Percentiles rank a stretch among this genome's conserved stretches.
Evolutionary conservation across 2,329 filamentous ascomycete genomes (phyloP).

Genomic region (Apiospora hydei): DNA sequence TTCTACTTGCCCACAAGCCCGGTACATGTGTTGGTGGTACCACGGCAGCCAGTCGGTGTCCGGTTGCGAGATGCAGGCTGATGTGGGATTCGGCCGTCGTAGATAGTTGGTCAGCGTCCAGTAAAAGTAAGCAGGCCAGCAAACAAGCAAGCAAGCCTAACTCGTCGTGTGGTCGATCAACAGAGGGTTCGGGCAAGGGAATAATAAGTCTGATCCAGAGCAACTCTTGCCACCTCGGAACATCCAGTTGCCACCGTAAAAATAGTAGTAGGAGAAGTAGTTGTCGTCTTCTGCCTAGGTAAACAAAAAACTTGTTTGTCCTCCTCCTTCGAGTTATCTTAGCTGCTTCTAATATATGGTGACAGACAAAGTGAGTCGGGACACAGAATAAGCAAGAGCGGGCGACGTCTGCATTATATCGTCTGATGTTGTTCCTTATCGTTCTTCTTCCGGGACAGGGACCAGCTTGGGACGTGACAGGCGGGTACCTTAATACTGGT

Average conservation of each 20-base stretch:
- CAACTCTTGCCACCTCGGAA: constrained; percentile 33
- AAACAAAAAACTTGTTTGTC: constrained; percentile 21
- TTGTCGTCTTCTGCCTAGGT: neutral
- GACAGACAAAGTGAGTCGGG: constrained; percentile 22
- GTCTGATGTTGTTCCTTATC: constrained; percentile 54
- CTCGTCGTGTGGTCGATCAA: constrained; percentile 10
- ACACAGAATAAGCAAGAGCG: constrained; percentile 41
- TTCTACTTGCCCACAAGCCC: constrained; percentile 42
- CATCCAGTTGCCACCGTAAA: constrained; percentile 41
- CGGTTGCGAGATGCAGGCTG: constrained; percentile 18
- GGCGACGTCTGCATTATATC: constrained; percentile 54
- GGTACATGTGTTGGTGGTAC: constrained; percentile 46
- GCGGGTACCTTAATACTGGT: constrained; percentile 48
- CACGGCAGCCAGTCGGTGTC: constrained; percentile 33
- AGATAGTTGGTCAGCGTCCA: constrained; percentile 5
- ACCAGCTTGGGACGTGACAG: constrained; percentile 46
- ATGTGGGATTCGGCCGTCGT: constrained; percentile 15
- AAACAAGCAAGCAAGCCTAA: neutral
- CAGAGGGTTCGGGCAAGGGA: constrained; percentile 13
- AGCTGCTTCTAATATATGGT: constrained; percentile 43
- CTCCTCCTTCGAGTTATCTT: constrained; percentile 41
- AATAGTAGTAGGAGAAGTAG: constrained; percentile 20
- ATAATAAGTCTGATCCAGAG: constrained; percentile 6
- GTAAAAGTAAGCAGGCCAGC: neutral
- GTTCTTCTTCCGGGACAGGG: constrained; percentile 41